Evolutionary conservation across 306 rosid species (phyloP).

Genomic region (Morella rubra): DNA sequence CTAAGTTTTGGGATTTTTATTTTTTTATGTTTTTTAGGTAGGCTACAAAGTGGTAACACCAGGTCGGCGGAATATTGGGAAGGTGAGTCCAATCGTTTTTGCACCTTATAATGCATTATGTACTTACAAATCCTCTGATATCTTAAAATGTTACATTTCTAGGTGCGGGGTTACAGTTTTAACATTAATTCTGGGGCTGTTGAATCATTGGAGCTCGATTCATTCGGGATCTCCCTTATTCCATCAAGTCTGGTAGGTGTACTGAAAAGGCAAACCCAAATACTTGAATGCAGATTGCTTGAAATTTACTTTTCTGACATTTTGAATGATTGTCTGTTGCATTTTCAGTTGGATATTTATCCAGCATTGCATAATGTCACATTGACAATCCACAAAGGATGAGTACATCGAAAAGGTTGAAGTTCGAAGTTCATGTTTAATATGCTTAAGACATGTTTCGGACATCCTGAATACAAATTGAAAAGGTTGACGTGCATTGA

Average conservation of each 20-base stretch:
- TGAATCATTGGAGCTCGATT: conserved; percentile 88
- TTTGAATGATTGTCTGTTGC: not conserved
- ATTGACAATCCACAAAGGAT: not conserved
- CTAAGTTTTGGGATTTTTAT: conserved; percentile 29
- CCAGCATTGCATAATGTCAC: not conserved
- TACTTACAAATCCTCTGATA: conserved; percentile 14
- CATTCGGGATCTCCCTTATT: conserved; percentile 82
- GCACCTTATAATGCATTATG: not conserved
- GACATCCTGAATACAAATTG: no score
- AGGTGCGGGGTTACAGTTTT: conserved; percentile 92
- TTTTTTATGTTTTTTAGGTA: conserved; percentile 61
- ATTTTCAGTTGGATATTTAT: conserved; percentile 2
- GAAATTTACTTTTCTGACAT: conserved; percentile 3
- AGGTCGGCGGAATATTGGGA: conserved; percentile 72
- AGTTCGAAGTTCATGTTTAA: not conserved
- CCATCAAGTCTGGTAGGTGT: conserved; percentile 86
- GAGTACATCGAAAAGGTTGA: not conserved
- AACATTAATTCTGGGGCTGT: conserved; percentile 80
- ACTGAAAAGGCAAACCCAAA: not conserved
- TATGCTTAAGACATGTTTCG: no score
- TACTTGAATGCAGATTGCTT: conserved; percentile 12
- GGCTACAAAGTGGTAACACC: conserved; percentile 91
- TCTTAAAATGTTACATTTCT: conserved; percentile 22
- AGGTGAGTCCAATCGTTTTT: conserved; percentile 45
- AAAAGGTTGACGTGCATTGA: no score